phyloP scores from a whole-genome alignment of 768 basidiomycete species.

The Lentinula sp. region DNA sequence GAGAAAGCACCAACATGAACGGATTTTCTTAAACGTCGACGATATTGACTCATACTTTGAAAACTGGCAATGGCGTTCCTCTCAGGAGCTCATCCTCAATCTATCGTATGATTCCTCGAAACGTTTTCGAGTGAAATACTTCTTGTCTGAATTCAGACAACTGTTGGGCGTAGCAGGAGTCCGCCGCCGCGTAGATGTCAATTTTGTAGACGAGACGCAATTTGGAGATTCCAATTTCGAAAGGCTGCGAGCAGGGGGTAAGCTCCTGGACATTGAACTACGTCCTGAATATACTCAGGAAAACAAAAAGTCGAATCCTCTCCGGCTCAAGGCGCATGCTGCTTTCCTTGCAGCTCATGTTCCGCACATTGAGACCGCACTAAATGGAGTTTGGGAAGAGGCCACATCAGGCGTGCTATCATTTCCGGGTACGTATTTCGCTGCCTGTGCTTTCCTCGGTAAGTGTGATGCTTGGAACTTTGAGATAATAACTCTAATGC shows the following conservation, averaged over 20 bases:
- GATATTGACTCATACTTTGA: constrained; percentile 22
- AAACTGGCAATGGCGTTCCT: constrained; percentile 33
- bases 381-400: constrained; percentile 2
- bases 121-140: constrained; percentile 24
- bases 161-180: constrained; percentile 29
- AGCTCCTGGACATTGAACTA: constrained; percentile 33
- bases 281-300: neutral
- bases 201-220: neutral
- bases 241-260: constrained; percentile 22
- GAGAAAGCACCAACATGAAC: constrained; percentile 14
- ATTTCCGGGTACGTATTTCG: constrained; percentile 6
- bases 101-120: constrained; percentile 19
- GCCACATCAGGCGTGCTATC: neutral
- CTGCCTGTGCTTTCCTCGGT: constrained; percentile 2
- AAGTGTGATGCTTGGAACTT: neutral
- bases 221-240: constrained; percentile 21
- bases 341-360: constrained; percentile 1
- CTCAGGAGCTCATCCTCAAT: constrained; percentile 32
- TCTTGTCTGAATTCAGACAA: constrained; percentile 24
- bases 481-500: neutral
- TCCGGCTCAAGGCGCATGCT: constrained; percentile 1
- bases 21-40: constrained; percentile 42
- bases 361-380: neutral
- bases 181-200: constrained; percentile 14
- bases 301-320: neutral